Evolutionary conservation across 768 basidiomycete species (phyloP).

Genomic region (Asterophora lycoperdoides): DNA sequence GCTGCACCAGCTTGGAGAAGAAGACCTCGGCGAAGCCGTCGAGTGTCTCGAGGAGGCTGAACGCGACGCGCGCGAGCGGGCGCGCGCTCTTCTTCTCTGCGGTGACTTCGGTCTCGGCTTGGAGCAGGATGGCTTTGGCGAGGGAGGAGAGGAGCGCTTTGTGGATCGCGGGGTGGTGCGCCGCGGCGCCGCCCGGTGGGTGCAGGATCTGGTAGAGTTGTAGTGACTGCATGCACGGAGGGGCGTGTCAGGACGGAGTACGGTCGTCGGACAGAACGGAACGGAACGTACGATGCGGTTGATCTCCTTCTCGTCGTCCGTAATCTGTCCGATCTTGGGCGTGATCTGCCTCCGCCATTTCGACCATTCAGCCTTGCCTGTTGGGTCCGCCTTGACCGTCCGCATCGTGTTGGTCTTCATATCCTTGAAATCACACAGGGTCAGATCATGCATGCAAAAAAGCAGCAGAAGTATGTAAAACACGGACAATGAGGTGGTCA

Average conservation of each 20-base stretch:
- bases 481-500: slow-evolving; percentile 46
- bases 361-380: slow-evolving; percentile 58
- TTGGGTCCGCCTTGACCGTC: slow-evolving; percentile 54
- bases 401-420: slow-evolving; percentile 66
- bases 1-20: slow-evolving; percentile 81
- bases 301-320: slow-evolving; percentile 62
- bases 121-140: slow-evolving; percentile 80
- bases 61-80: slow-evolving; percentile 75
- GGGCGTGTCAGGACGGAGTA: not conserved
- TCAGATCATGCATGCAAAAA: not conserved
- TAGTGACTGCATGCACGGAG: slow-evolving; percentile 30
- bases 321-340: slow-evolving; percentile 85
- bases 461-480: not conserved
- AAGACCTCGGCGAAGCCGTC: slow-evolving; percentile 70
- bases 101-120: slow-evolving; percentile 90
- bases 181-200: slow-evolving; percentile 23
- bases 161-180: slow-evolving; percentile 48
- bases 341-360: slow-evolving; percentile 73
- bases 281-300: slow-evolving; percentile 54
- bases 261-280: slow-evolving; percentile 4
- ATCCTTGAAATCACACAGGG: slow-evolving; percentile 23
- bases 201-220: slow-evolving; percentile 35
- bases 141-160: slow-evolving; percentile 81
- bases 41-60: slow-evolving; percentile 58
- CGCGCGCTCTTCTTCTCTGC: slow-evolving; percentile 82